Evolutionary conservation across 169 alveolate species (phyloP).

Genomic region (Besnoitia besnoiti): DNA sequence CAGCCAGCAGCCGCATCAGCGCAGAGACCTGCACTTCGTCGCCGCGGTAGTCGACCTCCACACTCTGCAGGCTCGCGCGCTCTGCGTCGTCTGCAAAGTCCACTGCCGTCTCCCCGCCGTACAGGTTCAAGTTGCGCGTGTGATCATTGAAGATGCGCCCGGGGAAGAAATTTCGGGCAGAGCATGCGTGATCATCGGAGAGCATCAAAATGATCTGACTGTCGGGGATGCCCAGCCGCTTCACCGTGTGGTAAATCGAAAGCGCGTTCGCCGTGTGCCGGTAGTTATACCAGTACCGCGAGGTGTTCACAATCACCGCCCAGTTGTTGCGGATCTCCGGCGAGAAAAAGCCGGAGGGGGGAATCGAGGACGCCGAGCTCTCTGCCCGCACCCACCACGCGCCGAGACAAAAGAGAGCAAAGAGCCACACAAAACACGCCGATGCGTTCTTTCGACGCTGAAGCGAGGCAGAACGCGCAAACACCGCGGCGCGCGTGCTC

Average conservation of each 20-base stretch:
- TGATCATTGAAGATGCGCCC: constrained; percentile 80
- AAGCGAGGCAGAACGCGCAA: neutral
- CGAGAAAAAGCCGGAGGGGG: neutral
- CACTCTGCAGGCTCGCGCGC: neutral
- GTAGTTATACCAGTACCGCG: constrained; percentile 89
- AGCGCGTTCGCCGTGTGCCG: constrained; percentile 90
- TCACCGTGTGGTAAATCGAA: constrained; percentile 82
- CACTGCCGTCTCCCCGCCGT: constrained; percentile 25
- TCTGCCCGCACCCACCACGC: too few relatives aligned
- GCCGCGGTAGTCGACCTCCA: constrained; percentile 57
- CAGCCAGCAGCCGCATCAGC: constrained; percentile 55
- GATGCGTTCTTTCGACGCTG: neutral
- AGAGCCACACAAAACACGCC: neutral
- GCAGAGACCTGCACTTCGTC: constrained; percentile 52
- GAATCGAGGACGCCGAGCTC: neutral
- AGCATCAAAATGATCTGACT: constrained; percentile 84
- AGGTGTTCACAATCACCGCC: constrained; percentile 85
- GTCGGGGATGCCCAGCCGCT: constrained; percentile 86
- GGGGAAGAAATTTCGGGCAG: constrained; percentile 83
- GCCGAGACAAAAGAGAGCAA: neutral
- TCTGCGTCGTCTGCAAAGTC: neutral
- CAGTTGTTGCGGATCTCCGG: constrained; percentile 17
- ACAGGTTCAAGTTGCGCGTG: constrained; percentile 30
- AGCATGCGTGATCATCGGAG: constrained; percentile 86
- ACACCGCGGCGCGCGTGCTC: too few relatives aligned